Evolutionary conservation across 1,139 yeast species (phyloP).

Genomic region (Diutina neorugosa): DNA sequence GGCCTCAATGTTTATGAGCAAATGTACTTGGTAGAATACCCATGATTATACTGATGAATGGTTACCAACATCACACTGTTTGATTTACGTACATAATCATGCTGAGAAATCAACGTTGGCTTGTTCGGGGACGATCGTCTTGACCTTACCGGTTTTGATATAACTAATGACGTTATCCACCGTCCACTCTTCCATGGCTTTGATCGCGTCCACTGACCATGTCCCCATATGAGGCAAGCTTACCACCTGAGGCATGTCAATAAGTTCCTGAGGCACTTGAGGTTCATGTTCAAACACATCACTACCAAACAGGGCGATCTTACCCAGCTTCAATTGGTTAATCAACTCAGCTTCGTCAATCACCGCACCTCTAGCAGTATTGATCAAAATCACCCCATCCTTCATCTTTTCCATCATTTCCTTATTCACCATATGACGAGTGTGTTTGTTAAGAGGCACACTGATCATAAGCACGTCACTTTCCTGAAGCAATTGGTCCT

Average conservation of each 20-base stretch:
- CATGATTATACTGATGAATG: too few relatives aligned
- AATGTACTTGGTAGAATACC: too few relatives aligned
- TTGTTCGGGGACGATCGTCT: conserved; percentile 60
- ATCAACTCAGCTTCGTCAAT: conserved; percentile 57
- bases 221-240: conserved; percentile 82
- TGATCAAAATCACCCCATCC: conserved; percentile 49
- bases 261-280: conserved; percentile 43
- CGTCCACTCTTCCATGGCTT: conserved; percentile 46
- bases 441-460: conserved; percentile 47
- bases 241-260: conserved; percentile 43
- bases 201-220: conserved; percentile 45
- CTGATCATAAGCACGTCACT: conserved; percentile 52
- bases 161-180: conserved; percentile 32
- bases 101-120: conserved; percentile 8
- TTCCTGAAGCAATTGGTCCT: conserved; percentile 40
- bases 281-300: conserved; percentile 89
- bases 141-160: conserved; percentile 47
- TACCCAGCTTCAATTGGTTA: conserved; percentile 51
- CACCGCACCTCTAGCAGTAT: conserved; percentile 68
- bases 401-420: conserved; percentile 46
- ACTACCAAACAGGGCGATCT: conserved; percentile 61
- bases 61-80: too few relatives aligned
- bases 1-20: too few relatives aligned
- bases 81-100: too few relatives aligned
- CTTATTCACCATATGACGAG: conserved; percentile 46